Percentiles rank a stretch among this genome's conserved stretches.
phyloP scores from a whole-genome alignment of 805 yeast species.

The Kockiozyma suomiensis region DNA sequence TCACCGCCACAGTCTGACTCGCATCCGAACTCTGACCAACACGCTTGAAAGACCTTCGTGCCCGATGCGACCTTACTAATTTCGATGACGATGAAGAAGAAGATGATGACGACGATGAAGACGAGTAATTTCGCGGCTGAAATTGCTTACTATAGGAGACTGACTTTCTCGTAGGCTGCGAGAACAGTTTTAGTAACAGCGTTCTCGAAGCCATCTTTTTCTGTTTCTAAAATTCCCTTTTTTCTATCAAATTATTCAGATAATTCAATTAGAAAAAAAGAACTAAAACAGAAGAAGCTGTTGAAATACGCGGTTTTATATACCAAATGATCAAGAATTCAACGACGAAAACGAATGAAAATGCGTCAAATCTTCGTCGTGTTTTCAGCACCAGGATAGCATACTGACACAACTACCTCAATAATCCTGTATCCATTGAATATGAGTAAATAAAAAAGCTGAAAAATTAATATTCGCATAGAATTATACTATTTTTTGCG shows the following conservation, averaged over 20 bases:
- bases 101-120: conserved; percentile 24
- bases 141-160: background rate
- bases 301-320: background rate
- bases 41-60: conserved; percentile 11
- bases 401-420: no score
- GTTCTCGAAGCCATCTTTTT: conserved; percentile 7
- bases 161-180: background rate
- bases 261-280: no score
- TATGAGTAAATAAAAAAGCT: no score
- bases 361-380: no score
- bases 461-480: no score
- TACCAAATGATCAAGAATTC: background rate
- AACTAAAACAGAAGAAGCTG: background rate
- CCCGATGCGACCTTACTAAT: conserved; percentile 6
- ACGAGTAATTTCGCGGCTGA: background rate
- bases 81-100: conserved; percentile 17
- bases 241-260: background rate
- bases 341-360: background rate
- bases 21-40: background rate
- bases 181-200: background rate
- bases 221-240: background rate
- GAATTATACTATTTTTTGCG: no score
- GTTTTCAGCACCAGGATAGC: no score
- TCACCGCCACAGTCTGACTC: background rate
- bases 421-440: no score